phyloP scores from a whole-genome alignment of 2,329 filamentous ascomycete genomes.

The Meredithiella fracta region DNA sequence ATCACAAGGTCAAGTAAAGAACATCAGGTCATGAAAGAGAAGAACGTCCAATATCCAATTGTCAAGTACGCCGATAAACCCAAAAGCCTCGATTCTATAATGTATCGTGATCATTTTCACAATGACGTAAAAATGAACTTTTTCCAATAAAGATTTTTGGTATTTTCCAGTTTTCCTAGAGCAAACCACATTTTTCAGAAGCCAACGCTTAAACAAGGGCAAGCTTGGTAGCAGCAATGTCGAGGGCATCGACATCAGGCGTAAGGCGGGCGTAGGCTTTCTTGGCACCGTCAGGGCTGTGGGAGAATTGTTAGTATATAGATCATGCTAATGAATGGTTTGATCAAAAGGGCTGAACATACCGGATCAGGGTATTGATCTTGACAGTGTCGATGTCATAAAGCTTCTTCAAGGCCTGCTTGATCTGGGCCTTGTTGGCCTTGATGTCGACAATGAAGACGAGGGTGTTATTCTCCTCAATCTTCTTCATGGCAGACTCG shows the following conservation, averaged over 20 bases:
- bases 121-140: conserved; percentile 8
- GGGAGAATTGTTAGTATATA: conserved; percentile 15
- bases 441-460: conserved; percentile 95
- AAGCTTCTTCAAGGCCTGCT: conserved; percentile 93
- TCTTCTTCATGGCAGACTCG: conserved; percentile 99
- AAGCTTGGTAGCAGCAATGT: conserved; percentile 98
- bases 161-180: conserved; percentile 10
- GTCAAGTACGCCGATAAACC: not conserved
- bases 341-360: conserved; percentile 26
- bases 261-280: conserved; percentile 97
- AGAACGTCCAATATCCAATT: conserved; percentile 4
- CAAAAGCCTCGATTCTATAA: not conserved
- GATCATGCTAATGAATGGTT: not conserved
- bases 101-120: conserved; percentile 8
- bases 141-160: conserved; percentile 14
- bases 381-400: conserved; percentile 97
- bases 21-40: conserved; percentile 4
- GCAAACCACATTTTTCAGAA: conserved; percentile 10
- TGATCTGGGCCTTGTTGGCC: conserved; percentile 99
- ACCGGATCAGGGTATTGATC: conserved; percentile 99
- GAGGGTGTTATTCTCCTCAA: conserved; percentile 99
- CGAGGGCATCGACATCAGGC: conserved; percentile 90
- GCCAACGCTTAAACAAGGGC: conserved; percentile 61
- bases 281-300: conserved; percentile 86
- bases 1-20: not conserved